Evolutionary conservation across 176 grass and related monocot genomes (phyloP).

Genomic region (Carex myosuroides): DNA sequence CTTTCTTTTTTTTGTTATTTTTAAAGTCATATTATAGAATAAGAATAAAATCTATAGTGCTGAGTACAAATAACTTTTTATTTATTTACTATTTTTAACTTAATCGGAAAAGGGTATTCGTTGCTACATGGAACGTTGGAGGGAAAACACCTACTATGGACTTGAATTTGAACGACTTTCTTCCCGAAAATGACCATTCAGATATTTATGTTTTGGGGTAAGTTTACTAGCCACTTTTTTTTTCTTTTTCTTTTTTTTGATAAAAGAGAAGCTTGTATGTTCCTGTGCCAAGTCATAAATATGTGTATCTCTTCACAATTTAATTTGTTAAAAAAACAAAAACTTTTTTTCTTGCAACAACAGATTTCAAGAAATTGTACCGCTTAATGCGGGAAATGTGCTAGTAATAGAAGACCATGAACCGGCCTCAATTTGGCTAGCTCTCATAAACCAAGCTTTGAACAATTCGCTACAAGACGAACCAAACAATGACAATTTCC

Average conservation of each 20-base stretch:
- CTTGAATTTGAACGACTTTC: constrained; percentile 65
- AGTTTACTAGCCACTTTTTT: constrained; percentile 11
- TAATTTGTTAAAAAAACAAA: background rate
- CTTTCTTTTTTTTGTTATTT: background rate
- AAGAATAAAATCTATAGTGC: constrained; percentile 10
- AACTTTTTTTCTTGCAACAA: constrained; percentile 17
- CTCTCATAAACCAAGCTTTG: constrained; percentile 52
- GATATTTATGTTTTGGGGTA: constrained; percentile 99
- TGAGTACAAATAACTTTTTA: background rate
- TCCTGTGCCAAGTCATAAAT: background rate
- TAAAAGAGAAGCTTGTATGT: background rate
- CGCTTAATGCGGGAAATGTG: constrained; percentile 88
- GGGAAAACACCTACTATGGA: constrained; percentile 65
- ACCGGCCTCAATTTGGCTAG: constrained; percentile 72
- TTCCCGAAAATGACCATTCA: constrained; percentile 62
- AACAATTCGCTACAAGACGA: constrained; percentile 31
- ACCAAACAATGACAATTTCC: constrained; percentile 35
- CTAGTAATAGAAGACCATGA: constrained; percentile 82
- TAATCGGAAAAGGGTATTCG: constrained; percentile 55
- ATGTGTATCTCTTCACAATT: background rate
- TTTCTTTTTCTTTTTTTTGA: constrained; percentile 3
- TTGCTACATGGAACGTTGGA: constrained; percentile 92
- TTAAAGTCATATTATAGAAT: background rate
- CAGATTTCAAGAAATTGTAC: constrained; percentile 99
- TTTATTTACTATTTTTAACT: background rate